A percentile compares a stretch with the other conserved stretches of the same genome.
Conservation (phyloP, 345 rosid species). For the Triadica sebifera region DNA sequence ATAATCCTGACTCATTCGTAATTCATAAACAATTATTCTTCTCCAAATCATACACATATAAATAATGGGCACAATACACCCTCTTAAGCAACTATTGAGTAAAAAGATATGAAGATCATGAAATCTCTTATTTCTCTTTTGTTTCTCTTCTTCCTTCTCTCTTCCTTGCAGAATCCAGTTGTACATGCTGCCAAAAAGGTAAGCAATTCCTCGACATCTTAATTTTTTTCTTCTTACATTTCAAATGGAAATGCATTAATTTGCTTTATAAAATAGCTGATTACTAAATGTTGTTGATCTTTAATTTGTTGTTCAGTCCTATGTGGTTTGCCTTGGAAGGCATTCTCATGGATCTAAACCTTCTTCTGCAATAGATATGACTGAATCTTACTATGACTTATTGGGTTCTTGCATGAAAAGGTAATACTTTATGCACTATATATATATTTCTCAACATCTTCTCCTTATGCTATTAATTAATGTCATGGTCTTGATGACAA, state of each 20-base stretch:
- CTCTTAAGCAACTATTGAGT: background rate
- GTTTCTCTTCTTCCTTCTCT: background rate
- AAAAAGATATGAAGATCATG: background rate
- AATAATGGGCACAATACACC: background rate
- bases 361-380: background rate
- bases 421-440: conserved; percentile 5
- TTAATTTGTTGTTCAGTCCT: conserved; percentile 17
- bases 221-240: background rate
- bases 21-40: background rate
- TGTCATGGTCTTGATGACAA: too few species aligned
- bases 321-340: conserved; percentile 20
- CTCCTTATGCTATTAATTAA: too few species aligned
- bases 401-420: conserved; percentile 18
- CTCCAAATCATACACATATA: background rate
- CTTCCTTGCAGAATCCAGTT: background rate
- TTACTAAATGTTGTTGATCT: background rate
- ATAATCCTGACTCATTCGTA: background rate
- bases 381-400: conserved; percentile 13
- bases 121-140: background rate
- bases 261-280: background rate
- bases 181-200: conserved; percentile 8
- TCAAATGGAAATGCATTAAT: background rate
- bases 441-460: too few species aligned
- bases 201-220: background rate
- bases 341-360: background rate